Evolutionary conservation across 345 rosid genomes (phyloP), one percentile per base, ranked within the genome.

Genomic region (Rhizophora apiculata): DNA sequence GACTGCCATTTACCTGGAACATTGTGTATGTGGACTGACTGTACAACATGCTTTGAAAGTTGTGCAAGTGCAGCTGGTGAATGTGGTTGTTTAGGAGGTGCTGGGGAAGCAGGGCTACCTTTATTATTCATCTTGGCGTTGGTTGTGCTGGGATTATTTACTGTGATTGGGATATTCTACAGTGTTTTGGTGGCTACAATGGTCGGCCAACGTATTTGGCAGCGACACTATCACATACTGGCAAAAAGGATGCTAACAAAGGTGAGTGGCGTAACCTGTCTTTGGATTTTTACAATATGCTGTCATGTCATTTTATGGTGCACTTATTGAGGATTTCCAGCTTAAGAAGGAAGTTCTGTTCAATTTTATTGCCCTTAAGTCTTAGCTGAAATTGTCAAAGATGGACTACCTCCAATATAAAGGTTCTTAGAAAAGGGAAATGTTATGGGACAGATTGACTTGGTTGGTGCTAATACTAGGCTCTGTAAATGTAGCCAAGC

Each of bases 191-290:
- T 96, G 62, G 98, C 99, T 67, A 96, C 99, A 31, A 96, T 96
- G 99, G 99, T 96, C 68, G 98, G 98, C 31, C 99, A 96, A 68
- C 86, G 99, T 64, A 92, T 92, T 72, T 96, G 99, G 99, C 99
- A 96, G 78, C 86, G 97, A 30, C 99, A 96, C 68, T 96, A 96
- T 80, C 99, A 96, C 84, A 96, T 96, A 72, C 95, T 96, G 27
- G 99, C 97, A 20, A 92, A 92, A 83, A 82, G 98, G 82, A 90
- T 96, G 99, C 86, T 92, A 69, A 96, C 97, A 72, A 96, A 96
- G 81, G 99, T 96, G 77, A 85, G 90, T 68, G 60, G 52, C 29
- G 21, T 36, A n/a, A 60, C 11, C 63, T 62, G 15, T 52, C 34
- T 56, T 54, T 24, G 0, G 9, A 22, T 39, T 36, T 18, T 37